These are phyloP conservation scores for Phaeomoniella chlamydospora DNA, from an alignment of 2,329 filamentous ascomycete species.

Conservation along the genomic window DNA sequence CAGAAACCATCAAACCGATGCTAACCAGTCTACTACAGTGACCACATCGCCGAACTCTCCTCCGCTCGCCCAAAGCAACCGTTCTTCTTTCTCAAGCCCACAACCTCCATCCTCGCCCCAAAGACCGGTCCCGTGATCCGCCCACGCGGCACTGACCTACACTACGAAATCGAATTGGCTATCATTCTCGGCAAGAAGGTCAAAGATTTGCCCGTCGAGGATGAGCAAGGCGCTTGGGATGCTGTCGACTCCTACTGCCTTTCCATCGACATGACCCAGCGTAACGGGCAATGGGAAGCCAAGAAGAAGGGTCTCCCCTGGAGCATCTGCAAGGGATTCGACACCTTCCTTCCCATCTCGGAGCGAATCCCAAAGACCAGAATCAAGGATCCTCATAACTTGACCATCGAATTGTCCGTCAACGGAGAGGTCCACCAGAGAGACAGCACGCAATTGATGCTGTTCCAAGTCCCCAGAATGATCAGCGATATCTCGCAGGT, in stretches of 20 bases:
- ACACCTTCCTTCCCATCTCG: conserved; percentile 87
- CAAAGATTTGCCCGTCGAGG: conserved; percentile 59
- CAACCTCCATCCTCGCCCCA: conserved; percentile 65
- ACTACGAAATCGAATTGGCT: conserved; percentile 91
- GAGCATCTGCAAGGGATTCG: conserved; percentile 94
- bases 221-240: conserved; percentile 62
- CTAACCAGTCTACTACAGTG: conserved; percentile 34
- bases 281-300: conserved; percentile 89
- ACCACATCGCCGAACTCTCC: conserved; percentile 87
- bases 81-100: conserved; percentile 97
- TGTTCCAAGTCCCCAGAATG: conserved; percentile 78
- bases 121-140: conserved; percentile 65
- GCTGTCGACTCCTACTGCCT: conserved; percentile 77
- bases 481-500: conserved; percentile 86
- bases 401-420: conserved; percentile 73
- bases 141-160: conserved; percentile 69
- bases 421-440: conserved; percentile 66
- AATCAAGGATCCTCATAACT: conserved; percentile 76
- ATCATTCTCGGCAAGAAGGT: conserved; percentile 74
- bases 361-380: conserved; percentile 63
- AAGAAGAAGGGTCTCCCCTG: conserved; percentile 95
- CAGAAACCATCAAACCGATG: conserved; percentile 2
- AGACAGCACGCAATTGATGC: conserved; percentile 86
- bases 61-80: conserved; percentile 81
- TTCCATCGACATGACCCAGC: conserved; percentile 92